Base-by-base conservation (phyloP, 768 basidiomycete species). In the Hygrophoropsis aurantiaca region DNA sequence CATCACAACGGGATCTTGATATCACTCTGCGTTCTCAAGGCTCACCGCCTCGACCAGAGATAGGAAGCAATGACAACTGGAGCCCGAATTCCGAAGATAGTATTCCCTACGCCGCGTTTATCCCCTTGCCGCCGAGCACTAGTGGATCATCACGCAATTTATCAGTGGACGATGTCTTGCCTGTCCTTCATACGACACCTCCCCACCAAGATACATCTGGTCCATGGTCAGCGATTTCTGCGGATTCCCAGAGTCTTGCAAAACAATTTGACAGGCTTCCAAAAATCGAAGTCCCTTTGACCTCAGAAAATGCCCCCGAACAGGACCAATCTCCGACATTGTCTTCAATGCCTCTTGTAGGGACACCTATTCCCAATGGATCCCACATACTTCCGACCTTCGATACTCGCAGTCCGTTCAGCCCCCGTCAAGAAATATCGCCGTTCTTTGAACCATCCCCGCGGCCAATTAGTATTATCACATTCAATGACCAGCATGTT, bases 61-160 rank as follows among this genome's bases (percentile, higher is more conserved):
- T 7, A 30, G 7, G 27, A 30, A 30, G 27, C 27, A 30, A 6
- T 30, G 27, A 30, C 27, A 13, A 30, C 13, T 30, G 27, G 27
- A 30, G 27, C 13, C 27, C 27, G 27, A 30, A 30, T 13, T 7
- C 27, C 6, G 27, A 30, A 30, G 36, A 38, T 0, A 44, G 42
- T 35, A 52, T 58, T 30, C 50, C 59, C 24, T 54, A 57, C 33
- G 62, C 66, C 20, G 58, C 66, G 16, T 66, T 55, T 39, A 44
- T 66, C 5, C 64, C 64, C 3, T 47, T 68, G 15, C 66, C 64
- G 19, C 59, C 64, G 2, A 66, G 64, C 24, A 27, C 54, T 35
- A 66, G 66, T 26, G 56, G 61, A 18, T 57, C 53, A 26, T 66
- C 64, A n/a, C 68, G 64, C 16, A 56, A 66, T 9, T 42, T 50